Conservation (phyloP, 2,329 filamentous ascomycete species). For the Claviceps quebecensis region DNA sequence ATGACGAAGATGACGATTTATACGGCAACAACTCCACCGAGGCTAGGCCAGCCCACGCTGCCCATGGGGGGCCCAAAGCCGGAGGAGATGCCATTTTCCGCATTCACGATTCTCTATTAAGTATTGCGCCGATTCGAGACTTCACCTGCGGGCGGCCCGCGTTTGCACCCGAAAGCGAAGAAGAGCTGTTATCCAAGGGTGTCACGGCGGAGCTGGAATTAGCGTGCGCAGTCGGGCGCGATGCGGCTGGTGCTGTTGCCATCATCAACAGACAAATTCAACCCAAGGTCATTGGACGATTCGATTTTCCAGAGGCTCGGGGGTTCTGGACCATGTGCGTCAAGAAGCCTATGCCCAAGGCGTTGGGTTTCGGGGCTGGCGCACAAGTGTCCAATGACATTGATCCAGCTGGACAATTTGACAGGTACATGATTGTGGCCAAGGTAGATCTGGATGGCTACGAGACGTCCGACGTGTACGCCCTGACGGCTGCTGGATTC, state of each 20-base stretch:
- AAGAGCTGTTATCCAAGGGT: slow-evolving; percentile 25
- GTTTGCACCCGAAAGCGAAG: slow-evolving; percentile 28
- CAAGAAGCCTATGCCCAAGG: slow-evolving; percentile 50
- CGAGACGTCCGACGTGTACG: slow-evolving; percentile 67
- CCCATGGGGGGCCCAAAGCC: slow-evolving; percentile 30
- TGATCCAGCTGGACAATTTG: slow-evolving; percentile 47
- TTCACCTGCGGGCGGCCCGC: slow-evolving; percentile 52
- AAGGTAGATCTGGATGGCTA: slow-evolving; percentile 54
- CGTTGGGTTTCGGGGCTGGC: slow-evolving; percentile 30
- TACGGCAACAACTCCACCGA: slow-evolving; percentile 50
- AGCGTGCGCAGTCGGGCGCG: slow-evolving; percentile 47
- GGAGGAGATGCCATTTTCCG: slow-evolving; percentile 60
- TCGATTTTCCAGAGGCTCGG: slow-evolving; percentile 58
- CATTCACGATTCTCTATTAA: slow-evolving; percentile 62
- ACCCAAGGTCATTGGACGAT: slow-evolving; percentile 54
- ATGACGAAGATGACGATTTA: slow-evolving; percentile 51
- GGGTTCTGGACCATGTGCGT: slow-evolving; percentile 71
- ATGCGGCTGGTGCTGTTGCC: slow-evolving; percentile 55
- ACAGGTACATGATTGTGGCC: slow-evolving; percentile 72
- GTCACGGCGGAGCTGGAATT: slow-evolving; percentile 45
- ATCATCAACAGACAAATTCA: slow-evolving; percentile 67
- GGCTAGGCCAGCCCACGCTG: slow-evolving; percentile 34
- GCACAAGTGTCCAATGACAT: slow-evolving; percentile 40
- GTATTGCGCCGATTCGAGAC: slow-evolving; percentile 66
- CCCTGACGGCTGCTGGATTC: slow-evolving; percentile 57